Percentiles rank a stretch among this genome's conserved stretches.
Evolutionary conservation across 148 eudicot species (phyloP).

Genomic region (Rhododendron molle): DNA sequence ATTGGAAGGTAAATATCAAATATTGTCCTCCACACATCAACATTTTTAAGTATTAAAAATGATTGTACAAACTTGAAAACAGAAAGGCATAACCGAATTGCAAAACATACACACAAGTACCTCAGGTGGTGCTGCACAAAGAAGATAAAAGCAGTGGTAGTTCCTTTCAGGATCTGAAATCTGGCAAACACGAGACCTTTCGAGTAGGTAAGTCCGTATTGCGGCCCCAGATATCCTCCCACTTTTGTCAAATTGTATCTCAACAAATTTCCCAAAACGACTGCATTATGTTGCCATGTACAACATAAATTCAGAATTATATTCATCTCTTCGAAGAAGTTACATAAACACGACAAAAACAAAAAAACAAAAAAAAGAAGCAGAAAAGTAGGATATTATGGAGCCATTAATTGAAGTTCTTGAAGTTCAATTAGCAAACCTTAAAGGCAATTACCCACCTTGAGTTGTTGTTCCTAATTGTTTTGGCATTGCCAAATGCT

Average conservation of each 20-base stretch:
- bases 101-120: constrained; percentile 30
- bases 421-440: constrained; percentile 1
- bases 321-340: constrained; percentile 16
- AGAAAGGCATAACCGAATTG: background rate
- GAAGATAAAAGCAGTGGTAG: constrained; percentile 93
- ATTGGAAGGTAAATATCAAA: constrained; percentile 12
- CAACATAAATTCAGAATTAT: constrained; percentile 10
- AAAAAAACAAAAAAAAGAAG: background rate
- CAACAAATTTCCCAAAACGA: constrained; percentile 98
- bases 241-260: constrained; percentile 89
- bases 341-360: constrained; percentile 1
- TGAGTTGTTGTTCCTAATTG: constrained; percentile 94
- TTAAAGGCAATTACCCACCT: constrained; percentile 45
- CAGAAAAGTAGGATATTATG: background rate
- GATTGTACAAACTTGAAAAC: background rate
- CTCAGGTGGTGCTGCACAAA: constrained; percentile 91
- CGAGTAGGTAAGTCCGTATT: constrained; percentile 85
- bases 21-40: background rate
- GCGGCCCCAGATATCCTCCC: constrained; percentile 99
- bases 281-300: constrained; percentile 31
- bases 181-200: constrained; percentile 99
- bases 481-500: constrained; percentile 99
- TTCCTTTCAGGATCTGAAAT: constrained; percentile 95
- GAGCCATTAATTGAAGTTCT: background rate
- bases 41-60: background rate